Base-by-base conservation (phyloP, 2,329 filamentous ascomycete species). In the Botrytis porri region DNA sequence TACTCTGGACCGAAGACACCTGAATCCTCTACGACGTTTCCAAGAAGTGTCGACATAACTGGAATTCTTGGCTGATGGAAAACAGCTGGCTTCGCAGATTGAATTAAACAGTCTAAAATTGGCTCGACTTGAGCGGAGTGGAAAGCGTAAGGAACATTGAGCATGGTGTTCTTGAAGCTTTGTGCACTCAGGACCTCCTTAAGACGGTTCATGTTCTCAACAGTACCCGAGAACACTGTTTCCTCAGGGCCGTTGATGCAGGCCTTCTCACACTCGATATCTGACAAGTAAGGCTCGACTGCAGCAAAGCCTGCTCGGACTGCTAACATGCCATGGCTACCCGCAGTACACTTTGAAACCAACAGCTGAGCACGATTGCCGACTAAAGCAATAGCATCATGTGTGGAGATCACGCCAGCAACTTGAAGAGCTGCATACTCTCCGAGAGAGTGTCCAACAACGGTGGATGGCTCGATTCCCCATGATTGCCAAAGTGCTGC, bases 241-340 rank as follows among this genome's bases (percentile, higher is more conserved):
- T 93, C 92, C 65, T 89, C 85, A 0, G 90, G 90, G 0, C 90
- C 89, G 77, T 96, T 96, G 81, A 94, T 87, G 83, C 93, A 96
- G 25, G 93, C 91, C 69, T 84, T 80, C 6, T 81, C 76, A n/a
- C 73, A 51, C 8, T 69, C 35, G n/a, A 69, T 41, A 22, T 70
- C 25, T 14, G 73, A 72, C 54, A 74, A 51, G 54, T 72, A 62
- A 25, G 72, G 63, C 18, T 74, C 43, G 4, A 76, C 62, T 25
- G 63, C 64, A 29, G 54, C 22, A 16, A 79, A 82, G 64, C 80
- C 74, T 72, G 77, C 61, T 12, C 80, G 79, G 0, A 91, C 87
- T 25, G 88, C 87, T 41, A 92, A 80, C 89, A 92, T 92, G 39
- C 86, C 86, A 77, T 94, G 92, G 16, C 88, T 92, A 73, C 89